Conservation (phyloP, 805 yeast genomes). For the Sungouiella blattae region DNA sequence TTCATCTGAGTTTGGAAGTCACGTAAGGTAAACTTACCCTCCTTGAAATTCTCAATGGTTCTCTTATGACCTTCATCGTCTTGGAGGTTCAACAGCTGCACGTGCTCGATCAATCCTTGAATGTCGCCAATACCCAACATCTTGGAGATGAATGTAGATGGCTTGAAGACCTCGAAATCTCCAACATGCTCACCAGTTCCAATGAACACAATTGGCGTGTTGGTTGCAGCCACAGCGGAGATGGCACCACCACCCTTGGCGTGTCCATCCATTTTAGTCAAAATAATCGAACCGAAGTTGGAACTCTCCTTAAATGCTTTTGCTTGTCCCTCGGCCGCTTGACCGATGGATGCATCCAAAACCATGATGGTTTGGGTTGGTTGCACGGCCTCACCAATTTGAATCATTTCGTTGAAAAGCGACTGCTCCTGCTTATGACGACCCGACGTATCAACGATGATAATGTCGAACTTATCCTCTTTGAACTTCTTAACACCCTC, state of each 20-base stretch:
- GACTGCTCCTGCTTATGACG: conserved; percentile 94
- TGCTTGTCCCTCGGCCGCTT: conserved; percentile 95
- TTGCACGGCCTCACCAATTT: conserved; percentile 78
- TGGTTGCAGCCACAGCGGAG: conserved; percentile 95
- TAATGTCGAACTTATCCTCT: conserved; percentile 86
- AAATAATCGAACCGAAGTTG: conserved; percentile 89
- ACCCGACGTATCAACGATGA: conserved; percentile 97
- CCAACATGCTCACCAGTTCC: conserved; percentile 98
- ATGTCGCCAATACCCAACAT: conserved; percentile 93
- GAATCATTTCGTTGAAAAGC: conserved; percentile 90
- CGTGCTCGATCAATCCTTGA: conserved; percentile 91
- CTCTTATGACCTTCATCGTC: conserved; percentile 74
- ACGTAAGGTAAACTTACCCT: conserved; percentile 88
- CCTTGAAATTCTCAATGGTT: conserved; percentile 86
- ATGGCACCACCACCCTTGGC: conserved; percentile 99
- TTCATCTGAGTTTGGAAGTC: conserved; percentile 95
- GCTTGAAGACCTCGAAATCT: conserved; percentile 88
- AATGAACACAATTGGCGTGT: conserved; percentile 90
- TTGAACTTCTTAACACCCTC: conserved; percentile 92
- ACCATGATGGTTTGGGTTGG: conserved; percentile 99
- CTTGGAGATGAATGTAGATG: conserved; percentile 85
- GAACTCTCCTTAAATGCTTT: conserved; percentile 90
- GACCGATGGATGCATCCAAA: conserved; percentile 95
- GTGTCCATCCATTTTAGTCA: conserved; percentile 97
- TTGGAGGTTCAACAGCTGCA: conserved; percentile 73